A percentile compares a stretch with the other conserved stretches of the same genome.
phyloP scores from a whole-genome alignment of 768 basidiomycete genomes.

The Suillus americanus region DNA sequence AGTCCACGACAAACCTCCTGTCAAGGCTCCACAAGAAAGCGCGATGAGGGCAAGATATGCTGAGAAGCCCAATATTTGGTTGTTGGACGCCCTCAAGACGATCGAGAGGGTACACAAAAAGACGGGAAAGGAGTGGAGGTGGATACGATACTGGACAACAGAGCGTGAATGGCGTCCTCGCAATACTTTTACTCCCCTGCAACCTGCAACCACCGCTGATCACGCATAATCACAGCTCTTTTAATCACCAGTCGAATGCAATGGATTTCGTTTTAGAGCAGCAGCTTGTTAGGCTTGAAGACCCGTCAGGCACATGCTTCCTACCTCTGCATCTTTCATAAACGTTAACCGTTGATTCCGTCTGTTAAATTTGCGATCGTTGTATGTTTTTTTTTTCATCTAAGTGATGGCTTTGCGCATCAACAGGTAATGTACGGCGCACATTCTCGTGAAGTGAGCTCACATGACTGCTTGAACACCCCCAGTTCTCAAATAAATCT shows the following conservation, averaged over 20 bases:
- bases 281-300: background rate
- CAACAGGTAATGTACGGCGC: background rate
- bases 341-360: background rate
- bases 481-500: background rate
- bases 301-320: background rate
- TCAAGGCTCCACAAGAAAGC: constrained; percentile 19
- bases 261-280: background rate
- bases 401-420: background rate
- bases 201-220: constrained; percentile 3
- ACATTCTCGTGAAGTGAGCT: background rate
- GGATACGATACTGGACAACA: constrained; percentile 26
- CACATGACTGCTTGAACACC: background rate
- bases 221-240: background rate
- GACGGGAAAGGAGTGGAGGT: constrained; percentile 24
- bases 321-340: background rate
- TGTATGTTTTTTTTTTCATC: background rate
- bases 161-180: constrained; percentile 6
- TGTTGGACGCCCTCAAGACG: constrained; percentile 35
- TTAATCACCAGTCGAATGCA: background rate
- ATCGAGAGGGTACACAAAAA: constrained; percentile 34
- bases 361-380: background rate
- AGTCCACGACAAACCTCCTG: constrained; percentile 19
- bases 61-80: constrained; percentile 37
- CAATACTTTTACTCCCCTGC: background rate
- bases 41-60: constrained; percentile 23